Conservation (phyloP, 495 filamentous ascomycete genomes). For the Pseudoneurospora amorphoporcata region DNA sequence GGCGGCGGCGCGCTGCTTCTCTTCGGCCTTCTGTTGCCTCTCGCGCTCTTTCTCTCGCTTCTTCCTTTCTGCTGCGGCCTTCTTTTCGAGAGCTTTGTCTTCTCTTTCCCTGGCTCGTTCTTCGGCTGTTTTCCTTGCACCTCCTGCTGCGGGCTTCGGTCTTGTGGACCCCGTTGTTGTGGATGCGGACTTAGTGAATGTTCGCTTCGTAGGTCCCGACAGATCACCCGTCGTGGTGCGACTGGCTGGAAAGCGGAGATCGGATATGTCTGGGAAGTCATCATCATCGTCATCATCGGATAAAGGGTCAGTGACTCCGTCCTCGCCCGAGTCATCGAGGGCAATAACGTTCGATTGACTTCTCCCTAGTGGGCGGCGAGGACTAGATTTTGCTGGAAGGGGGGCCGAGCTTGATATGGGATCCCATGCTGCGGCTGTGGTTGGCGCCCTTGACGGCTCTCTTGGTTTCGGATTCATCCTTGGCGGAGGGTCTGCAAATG, state of each 20-base stretch:
- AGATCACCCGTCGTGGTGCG: not conserved
- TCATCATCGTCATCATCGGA: constrained; percentile 17
- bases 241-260: constrained; percentile 13
- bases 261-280: constrained; percentile 30
- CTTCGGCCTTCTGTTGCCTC: constrained; percentile 48
- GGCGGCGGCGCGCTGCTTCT: constrained; percentile 59
- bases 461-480: not conserved
- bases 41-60: constrained; percentile 39
- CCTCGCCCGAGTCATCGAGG: constrained; percentile 24
- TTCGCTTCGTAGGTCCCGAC: not conserved
- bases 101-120: constrained; percentile 27
- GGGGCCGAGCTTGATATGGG: constrained; percentile 41
- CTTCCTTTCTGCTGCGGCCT: constrained; percentile 29
- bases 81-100: constrained; percentile 26
- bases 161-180: constrained; percentile 6
- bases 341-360: constrained; percentile 12
- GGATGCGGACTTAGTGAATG: not conserved
- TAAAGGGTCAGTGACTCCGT: not conserved
- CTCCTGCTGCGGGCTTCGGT: constrained; percentile 1
- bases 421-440: constrained; percentile 29
- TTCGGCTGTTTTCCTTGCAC: constrained; percentile 20
- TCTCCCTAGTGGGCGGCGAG: constrained; percentile 5
- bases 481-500: constrained; percentile 12
- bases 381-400: constrained; percentile 8
- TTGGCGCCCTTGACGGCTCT: not conserved